Base-by-base conservation (phyloP, 495 filamentous ascomycete genomes). In the Letharia columbiana region DNA sequence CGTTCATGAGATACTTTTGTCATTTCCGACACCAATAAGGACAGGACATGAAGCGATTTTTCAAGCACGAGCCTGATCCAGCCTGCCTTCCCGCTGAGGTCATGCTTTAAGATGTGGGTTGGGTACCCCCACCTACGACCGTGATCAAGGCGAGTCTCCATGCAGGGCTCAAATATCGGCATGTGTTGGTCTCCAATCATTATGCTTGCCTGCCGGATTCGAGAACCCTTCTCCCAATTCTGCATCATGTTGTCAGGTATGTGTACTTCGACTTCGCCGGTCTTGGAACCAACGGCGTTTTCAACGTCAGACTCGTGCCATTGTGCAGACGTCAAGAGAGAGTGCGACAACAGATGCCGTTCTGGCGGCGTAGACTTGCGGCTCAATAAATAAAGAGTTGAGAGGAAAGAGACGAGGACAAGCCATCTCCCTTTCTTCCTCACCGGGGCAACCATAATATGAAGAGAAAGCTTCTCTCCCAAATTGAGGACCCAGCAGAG, bases 11-110 rank as follows among this genome's bases (percentile, higher is more conserved):
- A 64, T 8, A 75, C 72, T 64, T 79, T 79, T 37, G 71, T 66
- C 64, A 80, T 60, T 70, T 82, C 79, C 18, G 71, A 61, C 37
- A 78, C 66, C 7, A 81, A 62, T 44, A 81, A 66, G 49, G 73
- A 72, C 31, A 78, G 67, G 45, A 82, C 68, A 70, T 78, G 80
- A 45, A 71, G 69, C 40, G 73, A 69, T 62, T 79, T 82, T 68
- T 77, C 77, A 74, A 75, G 80, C 47, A 72, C 75, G 13, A 61
- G 39, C 8, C 28, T 61, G 15, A 17, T 33, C 37, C 20, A 47
- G 10, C 28, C 18, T 61, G 76, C 73, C 37, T 74, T 64, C 23
- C 64, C 64, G 17, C 60, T 44, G 40, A 49, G 42, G 47, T 66
- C 64, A 47, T 76, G 41, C 37, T 75, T 69, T 31, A 78, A 64